Conservation (phyloP, 257 asterid genomes). For the Penstemon newberryi region DNA sequence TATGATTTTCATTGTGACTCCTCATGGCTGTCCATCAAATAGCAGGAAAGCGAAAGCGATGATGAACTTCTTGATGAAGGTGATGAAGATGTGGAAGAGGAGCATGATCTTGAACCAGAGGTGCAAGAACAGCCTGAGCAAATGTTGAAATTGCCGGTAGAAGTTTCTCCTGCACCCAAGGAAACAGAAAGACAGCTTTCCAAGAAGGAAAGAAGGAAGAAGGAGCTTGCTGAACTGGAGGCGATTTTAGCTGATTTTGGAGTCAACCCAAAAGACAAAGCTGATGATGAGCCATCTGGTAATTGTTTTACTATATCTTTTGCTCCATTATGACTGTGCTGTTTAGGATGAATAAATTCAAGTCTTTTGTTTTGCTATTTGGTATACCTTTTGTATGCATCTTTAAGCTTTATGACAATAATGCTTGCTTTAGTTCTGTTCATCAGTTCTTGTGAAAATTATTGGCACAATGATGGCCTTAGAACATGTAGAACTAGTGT, state of each 20-base stretch:
- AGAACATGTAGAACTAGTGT: neutral
- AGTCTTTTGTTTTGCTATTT: neutral
- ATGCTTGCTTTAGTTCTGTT: neutral
- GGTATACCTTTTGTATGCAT: neutral
- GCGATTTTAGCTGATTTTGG: slow-evolving; percentile 90
- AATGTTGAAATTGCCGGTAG: slow-evolving; percentile 43
- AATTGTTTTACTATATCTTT: slow-evolving; percentile 24
- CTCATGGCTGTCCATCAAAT: slow-evolving; percentile 25
- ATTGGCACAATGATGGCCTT: neutral
- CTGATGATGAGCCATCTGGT: slow-evolving; percentile 66
- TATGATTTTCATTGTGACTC: slow-evolving; percentile 2
- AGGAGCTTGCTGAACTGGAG: slow-evolving; percentile 96
- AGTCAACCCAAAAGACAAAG: slow-evolving; percentile 48
- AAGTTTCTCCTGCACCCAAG: slow-evolving; percentile 58
- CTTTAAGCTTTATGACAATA: slow-evolving; percentile 3
- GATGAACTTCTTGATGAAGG: slow-evolving; percentile 65
- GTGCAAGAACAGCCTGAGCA: slow-evolving; percentile 52
- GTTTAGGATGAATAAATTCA: neutral
- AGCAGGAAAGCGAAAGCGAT: slow-evolving; percentile 63
- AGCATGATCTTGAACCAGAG: slow-evolving; percentile 68
- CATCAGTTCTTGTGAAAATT: neutral
- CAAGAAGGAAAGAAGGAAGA: slow-evolving; percentile 89
- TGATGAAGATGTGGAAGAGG: slow-evolving; percentile 67
- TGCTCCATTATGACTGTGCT: neutral
- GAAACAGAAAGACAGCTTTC: slow-evolving; percentile 90